A percentile compares a stretch with the other conserved stretches of the same genome.
Evolutionary conservation across 257 asterid genomes (phyloP).

Genomic region (Fraxinus quadrangulata): DNA sequence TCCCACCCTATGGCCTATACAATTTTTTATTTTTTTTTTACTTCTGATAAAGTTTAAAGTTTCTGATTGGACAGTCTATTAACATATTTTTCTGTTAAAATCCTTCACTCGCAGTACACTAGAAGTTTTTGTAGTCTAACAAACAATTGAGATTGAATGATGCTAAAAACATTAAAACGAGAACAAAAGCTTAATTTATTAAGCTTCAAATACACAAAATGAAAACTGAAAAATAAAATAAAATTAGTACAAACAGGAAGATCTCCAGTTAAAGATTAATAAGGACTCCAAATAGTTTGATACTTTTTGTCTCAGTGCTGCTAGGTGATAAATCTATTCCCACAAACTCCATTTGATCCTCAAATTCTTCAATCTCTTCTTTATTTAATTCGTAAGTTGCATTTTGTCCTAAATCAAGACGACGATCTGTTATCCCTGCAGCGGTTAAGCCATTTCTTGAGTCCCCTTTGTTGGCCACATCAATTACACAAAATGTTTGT

Average conservation of each 20-base stretch:
- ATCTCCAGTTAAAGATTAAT: background rate
- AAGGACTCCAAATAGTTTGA: conserved; percentile 53
- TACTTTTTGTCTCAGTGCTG: conserved; percentile 28
- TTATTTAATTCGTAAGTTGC: background rate
- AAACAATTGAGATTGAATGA: background rate
- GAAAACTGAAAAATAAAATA: background rate
- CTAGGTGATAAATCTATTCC: conserved; percentile 16
- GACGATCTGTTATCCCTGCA: background rate
- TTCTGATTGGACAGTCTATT: no score
- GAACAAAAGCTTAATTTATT: background rate
- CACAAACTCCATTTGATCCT: background rate
- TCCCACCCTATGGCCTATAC: no score
- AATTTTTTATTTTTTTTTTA: no score
- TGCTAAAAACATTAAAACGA: background rate
- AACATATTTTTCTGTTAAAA: no score
- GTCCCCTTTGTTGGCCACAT: conserved; percentile 36
- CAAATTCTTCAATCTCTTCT: conserved; percentile 12
- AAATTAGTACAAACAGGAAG: background rate
- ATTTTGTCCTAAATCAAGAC: background rate
- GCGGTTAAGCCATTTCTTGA: background rate
- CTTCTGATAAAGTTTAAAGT: no score
- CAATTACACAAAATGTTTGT: conserved; percentile 46
- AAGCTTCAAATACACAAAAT: no score
- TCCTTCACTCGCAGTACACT: background rate
- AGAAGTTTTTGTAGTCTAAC: no score